Conservation (phyloP, 108 stramenopile genomes). For the Hondaea fermentalgiana region DNA sequence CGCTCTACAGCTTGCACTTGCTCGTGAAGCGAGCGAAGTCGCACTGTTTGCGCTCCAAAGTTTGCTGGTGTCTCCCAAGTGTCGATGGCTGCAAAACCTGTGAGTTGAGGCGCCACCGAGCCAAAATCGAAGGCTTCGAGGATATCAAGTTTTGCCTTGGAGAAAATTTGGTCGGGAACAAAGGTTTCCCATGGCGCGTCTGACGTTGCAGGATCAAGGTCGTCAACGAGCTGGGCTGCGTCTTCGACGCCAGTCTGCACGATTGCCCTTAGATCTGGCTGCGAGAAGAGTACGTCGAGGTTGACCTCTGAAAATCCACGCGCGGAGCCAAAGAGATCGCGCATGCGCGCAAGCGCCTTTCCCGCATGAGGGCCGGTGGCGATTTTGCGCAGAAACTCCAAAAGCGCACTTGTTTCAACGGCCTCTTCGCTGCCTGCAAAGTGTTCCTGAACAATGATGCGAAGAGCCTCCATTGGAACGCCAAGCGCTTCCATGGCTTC, state of each 20-base stretch:
- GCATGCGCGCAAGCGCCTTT: background rate
- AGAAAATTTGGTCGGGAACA: background rate
- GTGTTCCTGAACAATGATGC: background rate
- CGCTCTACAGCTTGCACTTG: background rate
- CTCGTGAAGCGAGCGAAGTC: background rate
- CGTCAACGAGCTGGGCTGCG: background rate
- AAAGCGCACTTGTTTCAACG: background rate
- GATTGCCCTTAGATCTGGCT: too few species aligned
- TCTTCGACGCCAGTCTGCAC: too few species aligned
- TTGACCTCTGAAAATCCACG: background rate
- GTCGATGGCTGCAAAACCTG: background rate
- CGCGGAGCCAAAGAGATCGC: background rate
- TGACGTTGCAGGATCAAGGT: background rate
- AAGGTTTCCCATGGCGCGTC: background rate
- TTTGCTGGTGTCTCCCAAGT: background rate
- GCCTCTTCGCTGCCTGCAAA: background rate
- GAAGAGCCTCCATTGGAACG: background rate
- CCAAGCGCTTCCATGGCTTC: background rate
- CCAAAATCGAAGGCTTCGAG: background rate
- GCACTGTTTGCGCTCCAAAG: background rate
- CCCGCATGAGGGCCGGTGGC: background rate
- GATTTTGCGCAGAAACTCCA: background rate
- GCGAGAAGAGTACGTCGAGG: background rate
- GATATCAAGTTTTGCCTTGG: background rate
- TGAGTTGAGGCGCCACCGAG: background rate